Evolutionary conservation across 108 stramenopile species (phyloP).

Genomic region (Nannochloropsis gaditana): DNA sequence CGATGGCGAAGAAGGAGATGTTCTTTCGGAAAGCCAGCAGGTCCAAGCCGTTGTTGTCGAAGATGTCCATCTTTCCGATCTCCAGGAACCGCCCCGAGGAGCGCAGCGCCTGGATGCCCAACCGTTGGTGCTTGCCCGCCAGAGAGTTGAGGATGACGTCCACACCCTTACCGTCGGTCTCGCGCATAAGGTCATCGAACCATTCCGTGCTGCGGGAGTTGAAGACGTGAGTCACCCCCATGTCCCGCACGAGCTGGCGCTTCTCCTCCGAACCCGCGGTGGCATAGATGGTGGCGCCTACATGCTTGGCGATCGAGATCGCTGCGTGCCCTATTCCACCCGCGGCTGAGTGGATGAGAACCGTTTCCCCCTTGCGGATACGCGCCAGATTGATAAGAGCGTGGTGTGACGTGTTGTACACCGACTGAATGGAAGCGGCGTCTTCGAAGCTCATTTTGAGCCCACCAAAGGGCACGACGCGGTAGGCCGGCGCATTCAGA

Average conservation of each 20-base stretch:
- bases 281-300: slow-evolving; percentile 1
- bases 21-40: slow-evolving; percentile 18
- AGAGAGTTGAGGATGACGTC: slow-evolving; percentile 22
- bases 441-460: slow-evolving; percentile 2
- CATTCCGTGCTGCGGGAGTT: slow-evolving; percentile 14
- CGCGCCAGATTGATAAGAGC: not conserved
- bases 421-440: slow-evolving; percentile 5
- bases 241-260: not conserved
- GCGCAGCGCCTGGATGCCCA: not conserved
- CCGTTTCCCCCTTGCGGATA: slow-evolving; percentile 20
- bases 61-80: slow-evolving; percentile 23
- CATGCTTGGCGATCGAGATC: slow-evolving; percentile 19
- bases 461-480: not conserved
- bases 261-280: slow-evolving; percentile 9
- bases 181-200: slow-evolving; percentile 9
- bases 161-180: slow-evolving; percentile 18
- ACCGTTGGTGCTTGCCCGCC: slow-evolving; percentile 17
- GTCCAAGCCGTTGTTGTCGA: slow-evolving; percentile 18
- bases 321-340: slow-evolving; percentile 18
- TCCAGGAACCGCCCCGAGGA: slow-evolving; percentile 13
- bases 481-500: not conserved
- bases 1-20: slow-evolving; percentile 5
- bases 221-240: not conserved
- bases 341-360: slow-evolving; percentile 20
- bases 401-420: slow-evolving; percentile 1